These are phyloP conservation scores for Sclerotinia borealis DNA, from an alignment of 2,329 filamentous ascomycete species.

Conservation along the genomic window DNA sequence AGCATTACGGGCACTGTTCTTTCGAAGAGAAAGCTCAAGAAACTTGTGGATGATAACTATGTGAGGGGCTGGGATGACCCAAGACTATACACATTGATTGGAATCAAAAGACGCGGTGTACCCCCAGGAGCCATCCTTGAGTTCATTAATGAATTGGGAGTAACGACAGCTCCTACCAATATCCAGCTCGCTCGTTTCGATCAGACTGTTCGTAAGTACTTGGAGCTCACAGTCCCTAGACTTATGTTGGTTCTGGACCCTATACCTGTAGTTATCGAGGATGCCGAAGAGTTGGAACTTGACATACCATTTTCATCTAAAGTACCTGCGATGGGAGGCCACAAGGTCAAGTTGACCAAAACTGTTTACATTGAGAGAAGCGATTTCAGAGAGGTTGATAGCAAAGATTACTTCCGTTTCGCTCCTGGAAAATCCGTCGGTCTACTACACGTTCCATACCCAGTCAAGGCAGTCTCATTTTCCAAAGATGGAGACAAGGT, in stretches of 20 bases:
- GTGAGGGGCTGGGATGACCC: slow-evolving; percentile 91
- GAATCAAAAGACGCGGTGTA: slow-evolving; percentile 74
- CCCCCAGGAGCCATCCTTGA: slow-evolving; percentile 83
- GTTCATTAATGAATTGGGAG: slow-evolving; percentile 86
- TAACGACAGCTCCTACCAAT: slow-evolving; percentile 73
- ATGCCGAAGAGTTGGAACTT: slow-evolving; percentile 64
- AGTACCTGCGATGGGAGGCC: slow-evolving; percentile 59
- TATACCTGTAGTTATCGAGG: slow-evolving; percentile 74
- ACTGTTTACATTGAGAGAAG: slow-evolving; percentile 79
- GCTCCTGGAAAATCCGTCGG: slow-evolving; percentile 70
- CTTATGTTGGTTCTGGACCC: slow-evolving; percentile 88
- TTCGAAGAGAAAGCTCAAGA: slow-evolving; percentile 77
- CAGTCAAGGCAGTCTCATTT: slow-evolving; percentile 63
- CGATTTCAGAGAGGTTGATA: slow-evolving; percentile 70
- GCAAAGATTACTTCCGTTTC: slow-evolving; percentile 70
- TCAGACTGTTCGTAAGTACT: slow-evolving; percentile 74
- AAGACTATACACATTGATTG: slow-evolving; percentile 80
- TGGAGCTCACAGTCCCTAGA: slow-evolving; percentile 81
- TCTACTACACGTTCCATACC: slow-evolving; percentile 63
- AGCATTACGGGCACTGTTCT: slow-evolving; percentile 81
- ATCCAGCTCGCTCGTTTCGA: slow-evolving; percentile 83
- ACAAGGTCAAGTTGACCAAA: slow-evolving; percentile 60
- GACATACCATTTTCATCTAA: slow-evolving; percentile 78
- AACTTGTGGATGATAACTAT: slow-evolving; percentile 69
- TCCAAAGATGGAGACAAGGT: slow-evolving; percentile 59